Percentiles rank a stretch among this genome's conserved stretches.
Conservation (phyloP, 805 yeast species). For the Candida boidinii region DNA sequence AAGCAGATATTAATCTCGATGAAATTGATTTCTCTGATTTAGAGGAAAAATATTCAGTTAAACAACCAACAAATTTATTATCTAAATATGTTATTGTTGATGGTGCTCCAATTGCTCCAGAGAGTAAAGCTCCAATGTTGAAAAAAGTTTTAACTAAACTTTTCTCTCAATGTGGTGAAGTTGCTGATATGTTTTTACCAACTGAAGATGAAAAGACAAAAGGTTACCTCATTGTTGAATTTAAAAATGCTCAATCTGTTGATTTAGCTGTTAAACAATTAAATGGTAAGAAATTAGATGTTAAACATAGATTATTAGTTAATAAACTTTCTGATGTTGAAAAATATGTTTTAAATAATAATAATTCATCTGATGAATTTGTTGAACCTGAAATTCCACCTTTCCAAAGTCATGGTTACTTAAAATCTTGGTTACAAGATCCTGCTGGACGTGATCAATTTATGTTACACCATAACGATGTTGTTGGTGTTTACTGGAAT, state of each 20-base stretch:
- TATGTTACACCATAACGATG: slow-evolving; percentile 68
- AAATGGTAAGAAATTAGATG: slow-evolving; percentile 87
- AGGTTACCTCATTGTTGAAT: slow-evolving; percentile 84
- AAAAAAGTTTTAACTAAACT: slow-evolving; percentile 79
- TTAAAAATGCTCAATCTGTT: slow-evolving; percentile 57
- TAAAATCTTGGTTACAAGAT: slow-evolving; percentile 89
- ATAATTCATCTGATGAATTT: slow-evolving; percentile 52
- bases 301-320: slow-evolving; percentile 81
- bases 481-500: slow-evolving; percentile 84
- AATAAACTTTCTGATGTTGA: slow-evolving; percentile 81
- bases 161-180: slow-evolving; percentile 69
- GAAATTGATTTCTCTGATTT: slow-evolving; percentile 78
- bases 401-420: slow-evolving; percentile 68
- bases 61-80: slow-evolving; percentile 47
- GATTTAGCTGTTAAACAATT: slow-evolving; percentile 70
- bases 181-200: slow-evolving; percentile 79
- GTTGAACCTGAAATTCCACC: slow-evolving; percentile 66
- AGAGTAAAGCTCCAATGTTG: slow-evolving; percentile 73
- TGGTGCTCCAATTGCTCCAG: slow-evolving; percentile 95
- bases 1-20: slow-evolving; percentile 36
- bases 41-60: slow-evolving; percentile 63
- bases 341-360: slow-evolving; percentile 60
- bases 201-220: slow-evolving; percentile 68
- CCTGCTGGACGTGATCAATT: slow-evolving; percentile 85
- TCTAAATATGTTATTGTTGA: slow-evolving; percentile 81